phyloP scores from a whole-genome alignment of 2,329 filamentous ascomycete genomes.

The Elsinoe ampelina region DNA sequence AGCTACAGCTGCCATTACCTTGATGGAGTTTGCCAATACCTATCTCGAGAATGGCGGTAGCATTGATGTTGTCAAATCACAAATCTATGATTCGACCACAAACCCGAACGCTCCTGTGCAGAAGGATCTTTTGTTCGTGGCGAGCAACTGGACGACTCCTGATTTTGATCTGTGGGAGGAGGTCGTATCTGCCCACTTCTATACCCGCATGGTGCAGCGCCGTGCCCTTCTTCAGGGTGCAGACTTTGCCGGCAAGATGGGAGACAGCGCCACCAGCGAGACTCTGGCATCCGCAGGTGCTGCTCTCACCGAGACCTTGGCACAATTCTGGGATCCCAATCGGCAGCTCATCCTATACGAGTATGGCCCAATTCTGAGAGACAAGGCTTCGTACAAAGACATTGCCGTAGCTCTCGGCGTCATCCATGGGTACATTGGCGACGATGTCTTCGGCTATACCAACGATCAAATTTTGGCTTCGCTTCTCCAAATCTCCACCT shows the following conservation, averaged over 20 bases:
- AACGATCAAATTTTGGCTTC: slow-evolving; percentile 26
- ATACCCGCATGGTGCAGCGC: slow-evolving; percentile 25
- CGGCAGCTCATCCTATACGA: slow-evolving; percentile 26
- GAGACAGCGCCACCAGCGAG: slow-evolving; percentile 22
- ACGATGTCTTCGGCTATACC: slow-evolving; percentile 26
- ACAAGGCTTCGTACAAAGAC: slow-evolving; percentile 28
- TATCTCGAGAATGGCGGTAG: slow-evolving; percentile 24
- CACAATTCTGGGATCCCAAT: slow-evolving; percentile 26
- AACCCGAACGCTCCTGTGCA: slow-evolving; percentile 23
- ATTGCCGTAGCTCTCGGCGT: slow-evolving; percentile 26
- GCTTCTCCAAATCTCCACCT: slow-evolving; percentile 23
- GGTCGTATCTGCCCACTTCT: slow-evolving; percentile 25
- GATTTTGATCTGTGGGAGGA: slow-evolving; percentile 29
- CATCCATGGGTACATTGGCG: slow-evolving; percentile 26
- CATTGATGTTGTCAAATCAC: slow-evolving; percentile 20
- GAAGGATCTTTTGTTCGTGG: slow-evolving; percentile 26
- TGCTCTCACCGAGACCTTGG: slow-evolving; percentile 22
- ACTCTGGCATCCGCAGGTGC: slow-evolving; percentile 22
- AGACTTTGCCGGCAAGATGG: slow-evolving; percentile 24
- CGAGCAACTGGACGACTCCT: slow-evolving; percentile 23
- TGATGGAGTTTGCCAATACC: slow-evolving; percentile 25
- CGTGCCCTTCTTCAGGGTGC: slow-evolving; percentile 23
- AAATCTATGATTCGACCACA: slow-evolving; percentile 24
- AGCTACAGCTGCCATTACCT: slow-evolving; percentile 24
- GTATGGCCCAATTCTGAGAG: slow-evolving; percentile 25